Conservation (phyloP, 2,329 filamentous ascomycete species). For the Botrytis cinerea region DNA sequence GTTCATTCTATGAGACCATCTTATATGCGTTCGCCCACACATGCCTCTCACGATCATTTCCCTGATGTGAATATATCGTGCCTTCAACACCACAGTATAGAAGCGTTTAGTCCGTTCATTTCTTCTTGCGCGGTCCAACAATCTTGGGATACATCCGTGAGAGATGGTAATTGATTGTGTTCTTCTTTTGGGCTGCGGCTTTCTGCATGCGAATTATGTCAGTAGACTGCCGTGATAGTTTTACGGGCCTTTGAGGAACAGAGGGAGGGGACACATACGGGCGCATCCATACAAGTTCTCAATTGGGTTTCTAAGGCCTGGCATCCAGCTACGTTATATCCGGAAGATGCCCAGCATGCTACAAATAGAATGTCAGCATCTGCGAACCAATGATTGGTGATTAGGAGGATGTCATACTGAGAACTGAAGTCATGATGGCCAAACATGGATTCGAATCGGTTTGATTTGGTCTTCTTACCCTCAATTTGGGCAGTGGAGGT, state of each 20-base stretch:
- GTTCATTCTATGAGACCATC: neutral
- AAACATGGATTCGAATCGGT: constrained; percentile 65
- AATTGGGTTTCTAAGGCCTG: constrained; percentile 60
- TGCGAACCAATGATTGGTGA: neutral
- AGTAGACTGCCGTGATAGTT: neutral
- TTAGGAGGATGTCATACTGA: constrained; percentile 52
- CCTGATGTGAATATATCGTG: neutral
- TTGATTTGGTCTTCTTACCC: constrained; percentile 64
- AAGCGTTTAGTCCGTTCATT: constrained; percentile 43
- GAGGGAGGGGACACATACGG: constrained; percentile 51
- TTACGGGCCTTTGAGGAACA: neutral
- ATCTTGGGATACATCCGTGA: constrained; percentile 74
- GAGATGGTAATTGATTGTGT: constrained; percentile 89
- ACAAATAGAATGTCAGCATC: constrained; percentile 1
- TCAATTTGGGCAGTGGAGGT: constrained; percentile 62
- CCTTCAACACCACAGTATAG: neutral
- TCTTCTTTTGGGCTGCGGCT: constrained; percentile 61
- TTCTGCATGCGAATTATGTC: constrained; percentile 47
- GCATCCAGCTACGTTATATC: constrained; percentile 64
- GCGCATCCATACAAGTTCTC: constrained; percentile 77
- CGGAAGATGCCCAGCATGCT: constrained; percentile 85
- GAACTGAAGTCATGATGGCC: constrained; percentile 64
- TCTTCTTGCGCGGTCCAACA: constrained; percentile 69
- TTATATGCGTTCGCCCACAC: neutral
- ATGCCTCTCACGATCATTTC: neutral